phyloP scores from a whole-genome alignment of 1,139 yeast genomes.

The Debaryomyces udenii region DNA sequence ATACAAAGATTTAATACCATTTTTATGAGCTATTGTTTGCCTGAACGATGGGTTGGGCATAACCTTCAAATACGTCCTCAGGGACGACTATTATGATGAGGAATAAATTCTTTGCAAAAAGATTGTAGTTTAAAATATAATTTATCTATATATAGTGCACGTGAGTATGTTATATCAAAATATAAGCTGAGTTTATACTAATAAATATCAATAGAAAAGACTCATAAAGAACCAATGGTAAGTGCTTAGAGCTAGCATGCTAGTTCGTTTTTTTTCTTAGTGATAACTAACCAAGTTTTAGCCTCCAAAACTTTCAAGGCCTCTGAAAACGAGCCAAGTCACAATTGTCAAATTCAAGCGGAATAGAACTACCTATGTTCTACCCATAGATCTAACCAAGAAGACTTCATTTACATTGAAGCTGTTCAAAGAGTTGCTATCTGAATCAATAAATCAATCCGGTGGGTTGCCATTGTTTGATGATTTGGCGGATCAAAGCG shows the following conservation, averaged over 20 bases:
- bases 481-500: constrained; percentile 18
- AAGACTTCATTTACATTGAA: constrained; percentile 24
- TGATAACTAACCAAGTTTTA: constrained; percentile 22
- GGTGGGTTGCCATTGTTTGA: constrained; percentile 46
- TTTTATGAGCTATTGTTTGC: constrained; percentile 12
- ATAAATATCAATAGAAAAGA: neutral
- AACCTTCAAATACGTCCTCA: neutral
- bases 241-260: neutral
- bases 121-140: too few species aligned
- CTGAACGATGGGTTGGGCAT: neutral
- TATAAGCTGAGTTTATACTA: neutral
- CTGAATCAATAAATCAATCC: constrained; percentile 42
- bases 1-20: constrained; percentile 23
- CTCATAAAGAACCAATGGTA: neutral
- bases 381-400: constrained; percentile 32
- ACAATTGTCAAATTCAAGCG: constrained; percentile 50
- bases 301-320: constrained; percentile 33
- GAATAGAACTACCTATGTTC: constrained; percentile 44
- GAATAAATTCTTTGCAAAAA: neutral
- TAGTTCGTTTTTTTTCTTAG: too few species aligned
- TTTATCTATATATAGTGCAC: neutral
- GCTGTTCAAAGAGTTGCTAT: constrained; percentile 35
- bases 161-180: constrained; percentile 3
- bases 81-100: neutral
- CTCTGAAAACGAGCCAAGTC: constrained; percentile 19